Base-by-base conservation (phyloP, 208 protist species). In the Vickermania spadyakhi region DNA sequence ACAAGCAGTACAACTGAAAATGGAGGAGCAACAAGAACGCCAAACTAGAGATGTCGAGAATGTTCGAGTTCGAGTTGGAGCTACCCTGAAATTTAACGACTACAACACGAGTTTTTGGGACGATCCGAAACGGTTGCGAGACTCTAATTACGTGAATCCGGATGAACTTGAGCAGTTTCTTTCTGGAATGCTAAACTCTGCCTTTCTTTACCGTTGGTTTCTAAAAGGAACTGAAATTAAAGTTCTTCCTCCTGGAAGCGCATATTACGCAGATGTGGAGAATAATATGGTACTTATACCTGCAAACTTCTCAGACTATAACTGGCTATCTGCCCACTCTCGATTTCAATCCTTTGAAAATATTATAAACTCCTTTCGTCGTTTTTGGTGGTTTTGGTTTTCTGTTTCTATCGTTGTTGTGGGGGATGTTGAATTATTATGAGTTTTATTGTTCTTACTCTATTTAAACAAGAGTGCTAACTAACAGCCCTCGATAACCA, bases 351-450 rank as follows among this genome's bases (percentile, higher is more conserved):
- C 45, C n/a, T 14, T 89, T 45, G 88, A 95, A 62, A 64, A 18
- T 7, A 25, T 91, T 52, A 52, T 79, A 30, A 61, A 84, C 21
- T 62, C 31, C 29, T 85, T 81, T 58, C 76, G 85, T 26, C 60
- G 72, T 28, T 81, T 91, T 29, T 91, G 85, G 85, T 92, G 85
- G 88, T 61, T 91, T 11, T 95, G 88, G 88, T 92, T 95, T 62
- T 74, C 56, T 28, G 13, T 91, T 21, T 70, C 62, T 1, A 91
- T 92, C 45, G 56, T 88, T 31, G 31, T 95, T 57, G 69, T 92
- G 21, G 85, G 88, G 18, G 88, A 95, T 68, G 59, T 95, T 1
- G 88, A 95, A 41, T 3, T 95, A n/a, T n/a, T n/a, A n/a, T n/a
- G n/a, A n/a, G 1, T n/a, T 91, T 3, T 94, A 73, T 57, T 29